Percentiles rank a stretch among this genome's conserved stretches.
Evolutionary conservation across 139 green algal genomes (phyloP).

Genomic region (Chlamydomonas sp.): DNA sequence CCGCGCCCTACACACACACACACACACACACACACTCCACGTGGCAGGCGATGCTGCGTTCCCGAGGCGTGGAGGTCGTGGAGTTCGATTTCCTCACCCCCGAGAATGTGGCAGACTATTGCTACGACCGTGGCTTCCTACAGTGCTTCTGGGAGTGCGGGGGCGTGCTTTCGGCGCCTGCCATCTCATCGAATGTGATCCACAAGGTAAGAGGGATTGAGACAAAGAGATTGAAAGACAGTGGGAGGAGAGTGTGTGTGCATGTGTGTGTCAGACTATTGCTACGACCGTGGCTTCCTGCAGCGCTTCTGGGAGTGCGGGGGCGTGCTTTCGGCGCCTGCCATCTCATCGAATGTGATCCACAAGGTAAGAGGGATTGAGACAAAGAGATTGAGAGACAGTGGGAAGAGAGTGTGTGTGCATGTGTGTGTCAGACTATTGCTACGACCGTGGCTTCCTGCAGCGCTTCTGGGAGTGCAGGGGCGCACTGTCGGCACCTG

Average conservation of each 20-base stretch:
- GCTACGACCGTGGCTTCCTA: slow-evolving; percentile 83
- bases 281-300: slow-evolving; percentile 83
- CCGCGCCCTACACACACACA: no score
- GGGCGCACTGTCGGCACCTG: slow-evolving; percentile 87
- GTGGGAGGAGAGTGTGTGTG: no score
- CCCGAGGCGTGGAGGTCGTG: slow-evolving; percentile 85
- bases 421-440: slow-evolving; percentile 86
- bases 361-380: slow-evolving; percentile 76
- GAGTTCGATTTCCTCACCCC: slow-evolving; percentile 97
- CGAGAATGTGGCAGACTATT: slow-evolving; percentile 76
- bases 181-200: slow-evolving; percentile 74
- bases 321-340: slow-evolving; percentile 87
- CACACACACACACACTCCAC: slow-evolving; percentile 4
- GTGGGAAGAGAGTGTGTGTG: no score
- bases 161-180: slow-evolving; percentile 87
- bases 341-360: slow-evolving; percentile 74
- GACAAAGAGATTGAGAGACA: no score
- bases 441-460: slow-evolving; percentile 83
- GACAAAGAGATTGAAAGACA: no score
- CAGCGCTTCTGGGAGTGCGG: slow-evolving; percentile 96
- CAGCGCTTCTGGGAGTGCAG: slow-evolving; percentile 96
- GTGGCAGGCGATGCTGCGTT: slow-evolving; percentile 22
- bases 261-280: slow-evolving; percentile 86
- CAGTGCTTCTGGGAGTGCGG: slow-evolving; percentile 96
- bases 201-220: slow-evolving; percentile 76